Evolutionary conservation across 148 eudicot genomes (phyloP).

Genomic region (Agrostemma githago): DNA sequence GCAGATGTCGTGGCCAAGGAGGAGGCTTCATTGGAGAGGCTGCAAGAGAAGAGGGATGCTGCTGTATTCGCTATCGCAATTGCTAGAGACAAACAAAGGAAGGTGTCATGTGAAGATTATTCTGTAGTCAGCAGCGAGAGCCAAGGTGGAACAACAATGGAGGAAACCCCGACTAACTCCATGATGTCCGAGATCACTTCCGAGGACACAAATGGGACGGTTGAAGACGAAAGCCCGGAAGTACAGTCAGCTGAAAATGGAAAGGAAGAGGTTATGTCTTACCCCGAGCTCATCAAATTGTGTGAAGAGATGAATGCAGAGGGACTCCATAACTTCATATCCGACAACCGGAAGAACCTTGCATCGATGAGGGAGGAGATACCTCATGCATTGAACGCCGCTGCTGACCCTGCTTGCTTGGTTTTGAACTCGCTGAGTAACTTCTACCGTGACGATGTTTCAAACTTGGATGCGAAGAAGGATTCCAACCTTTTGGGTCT

Average conservation of each 20-base stretch:
- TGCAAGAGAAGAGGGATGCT: conserved; percentile 96
- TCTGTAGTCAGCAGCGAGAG: conserved; percentile 32
- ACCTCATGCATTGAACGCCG: conserved; percentile 77
- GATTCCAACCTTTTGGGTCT: conserved; percentile 86
- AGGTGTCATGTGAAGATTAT: conserved; percentile 37
- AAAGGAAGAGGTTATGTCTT: conserved; percentile 52
- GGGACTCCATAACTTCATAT: conserved; percentile 90
- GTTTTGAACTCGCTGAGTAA: conserved; percentile 78
- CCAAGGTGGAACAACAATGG: conserved; percentile 36
- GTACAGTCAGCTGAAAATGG: conserved; percentile 44
- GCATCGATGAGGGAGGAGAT: conserved; percentile 89
- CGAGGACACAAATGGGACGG: conserved; percentile 28
- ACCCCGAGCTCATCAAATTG: conserved; percentile 72
- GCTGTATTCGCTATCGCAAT: conserved; percentile 66
- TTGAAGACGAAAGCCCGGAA: conserved; percentile 35
- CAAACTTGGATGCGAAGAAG: conserved; percentile 72
- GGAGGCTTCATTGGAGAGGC: conserved; percentile 65
- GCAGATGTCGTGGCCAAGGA: conserved; percentile 81
- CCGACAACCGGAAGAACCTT: conserved; percentile 98
- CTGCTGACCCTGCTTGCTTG: conserved; percentile 76
- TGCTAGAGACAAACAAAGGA: conserved; percentile 66
- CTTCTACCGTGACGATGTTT: conserved; percentile 58
- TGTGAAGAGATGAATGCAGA: conserved; percentile 84
- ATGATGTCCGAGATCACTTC: conserved; percentile 43
- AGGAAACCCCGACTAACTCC: conserved; percentile 48